Evolutionary conservation across 345 rosid genomes (phyloP).

Genomic region (Dimocarpus longan): DNA sequence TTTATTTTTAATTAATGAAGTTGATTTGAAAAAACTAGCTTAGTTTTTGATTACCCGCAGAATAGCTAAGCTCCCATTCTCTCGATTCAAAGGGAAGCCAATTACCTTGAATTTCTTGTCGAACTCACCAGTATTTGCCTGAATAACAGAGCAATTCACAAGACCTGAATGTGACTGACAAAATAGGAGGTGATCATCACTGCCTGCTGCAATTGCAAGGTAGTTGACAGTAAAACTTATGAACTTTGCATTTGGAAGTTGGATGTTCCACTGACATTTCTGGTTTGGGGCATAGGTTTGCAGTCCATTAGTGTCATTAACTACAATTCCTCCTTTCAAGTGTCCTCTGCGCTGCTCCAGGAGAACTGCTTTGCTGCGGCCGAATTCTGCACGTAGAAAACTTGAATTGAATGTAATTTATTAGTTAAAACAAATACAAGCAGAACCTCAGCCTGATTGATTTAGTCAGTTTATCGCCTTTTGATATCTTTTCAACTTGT

Average conservation of each 20-base stretch:
- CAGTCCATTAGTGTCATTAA: slow-evolving; percentile 31
- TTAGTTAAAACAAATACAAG: neutral
- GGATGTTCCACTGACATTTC: slow-evolving; percentile 24
- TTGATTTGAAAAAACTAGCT: neutral
- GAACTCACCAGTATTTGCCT: neutral
- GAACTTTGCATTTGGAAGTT: slow-evolving; percentile 26
- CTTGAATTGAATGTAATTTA: neutral
- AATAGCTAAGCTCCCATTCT: slow-evolving; percentile 31
- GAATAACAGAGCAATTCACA: slow-evolving; percentile 4
- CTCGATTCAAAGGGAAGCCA: slow-evolving; percentile 23
- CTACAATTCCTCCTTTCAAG: slow-evolving; percentile 27
- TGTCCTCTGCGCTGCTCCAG: slow-evolving; percentile 13
- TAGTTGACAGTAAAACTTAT: slow-evolving; percentile 22
- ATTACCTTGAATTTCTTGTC: slow-evolving; percentile 18
- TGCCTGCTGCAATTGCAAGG: slow-evolving; percentile 20
- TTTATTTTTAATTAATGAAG: neutral
- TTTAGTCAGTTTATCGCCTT: neutral
- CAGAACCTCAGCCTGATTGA: neutral
- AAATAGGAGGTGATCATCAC: slow-evolving; percentile 27
- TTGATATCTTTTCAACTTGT: neutral
- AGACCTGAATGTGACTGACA: slow-evolving; percentile 16
- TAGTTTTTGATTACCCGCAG: slow-evolving; percentile 21
- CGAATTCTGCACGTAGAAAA: slow-evolving; percentile 21
- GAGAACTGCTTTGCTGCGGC: slow-evolving; percentile 3
- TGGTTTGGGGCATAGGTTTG: slow-evolving; percentile 27